A percentile compares a stretch with the other conserved stretches of the same genome.
These are phyloP conservation scores for Artomyces pyxidatus DNA, from an alignment of 768 basidiomycete species.

Conservation along the genomic window DNA sequence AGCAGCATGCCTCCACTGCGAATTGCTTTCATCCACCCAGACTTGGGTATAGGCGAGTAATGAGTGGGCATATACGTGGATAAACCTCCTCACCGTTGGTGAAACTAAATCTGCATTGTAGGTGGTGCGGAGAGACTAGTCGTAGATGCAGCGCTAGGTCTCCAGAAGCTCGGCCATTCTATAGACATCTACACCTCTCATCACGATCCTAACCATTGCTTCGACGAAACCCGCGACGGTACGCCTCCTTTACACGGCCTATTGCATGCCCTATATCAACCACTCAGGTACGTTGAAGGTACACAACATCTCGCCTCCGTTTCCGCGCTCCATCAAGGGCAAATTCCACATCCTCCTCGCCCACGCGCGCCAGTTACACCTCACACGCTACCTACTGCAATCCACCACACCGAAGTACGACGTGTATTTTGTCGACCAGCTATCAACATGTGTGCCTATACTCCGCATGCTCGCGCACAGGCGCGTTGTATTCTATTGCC, in stretches of 20 bases:
- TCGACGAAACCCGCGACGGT: conserved; percentile 93
- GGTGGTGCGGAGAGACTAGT: conserved; percentile 94
- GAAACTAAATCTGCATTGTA: conserved; percentile 22
- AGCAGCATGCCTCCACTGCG: no score
- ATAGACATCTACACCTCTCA: conserved; percentile 92
- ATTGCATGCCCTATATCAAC: neutral
- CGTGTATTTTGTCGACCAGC: conserved; percentile 91
- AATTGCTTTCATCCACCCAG: conserved; percentile 88
- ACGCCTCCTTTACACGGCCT: conserved; percentile 15
- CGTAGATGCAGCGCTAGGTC: conserved; percentile 87
- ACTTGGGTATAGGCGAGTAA: conserved; percentile 79
- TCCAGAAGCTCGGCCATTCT: conserved; percentile 76
- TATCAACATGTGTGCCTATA: conserved; percentile 86
- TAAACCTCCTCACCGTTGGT: neutral
- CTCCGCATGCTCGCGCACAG: conserved; percentile 57
- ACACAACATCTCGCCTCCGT: conserved; percentile 59
- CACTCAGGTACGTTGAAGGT: conserved; percentile 70
- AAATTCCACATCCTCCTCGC: conserved; percentile 87
- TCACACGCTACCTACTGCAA: conserved; percentile 57
- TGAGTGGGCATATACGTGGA: conserved; percentile 70
- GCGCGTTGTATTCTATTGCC: conserved; percentile 95
- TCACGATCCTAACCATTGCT: conserved; percentile 81
- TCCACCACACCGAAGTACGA: conserved; percentile 51
- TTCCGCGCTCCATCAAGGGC: conserved; percentile 74
- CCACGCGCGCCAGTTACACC: conserved; percentile 80